phyloP scores from a whole-genome alignment of 176 grass and related monocot genomes.

The Canna indica region DNA sequence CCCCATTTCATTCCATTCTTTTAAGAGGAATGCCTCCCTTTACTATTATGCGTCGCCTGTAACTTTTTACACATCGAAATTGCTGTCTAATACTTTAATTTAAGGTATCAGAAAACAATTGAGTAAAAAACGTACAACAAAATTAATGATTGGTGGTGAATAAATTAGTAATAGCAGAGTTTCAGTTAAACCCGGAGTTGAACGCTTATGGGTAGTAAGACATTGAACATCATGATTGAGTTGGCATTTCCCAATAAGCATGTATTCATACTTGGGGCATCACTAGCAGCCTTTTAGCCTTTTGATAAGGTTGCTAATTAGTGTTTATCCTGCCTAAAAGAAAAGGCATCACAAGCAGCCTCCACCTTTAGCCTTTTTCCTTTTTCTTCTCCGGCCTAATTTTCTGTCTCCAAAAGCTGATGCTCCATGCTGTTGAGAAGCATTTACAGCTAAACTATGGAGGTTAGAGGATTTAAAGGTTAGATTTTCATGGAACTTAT shows the following conservation, averaged over 20 bases:
- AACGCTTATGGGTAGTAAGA: neutral
- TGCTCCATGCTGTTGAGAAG: neutral
- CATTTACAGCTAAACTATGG: neutral
- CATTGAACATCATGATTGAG: neutral
- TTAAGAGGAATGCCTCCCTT: neutral
- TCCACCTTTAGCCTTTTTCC: neutral
- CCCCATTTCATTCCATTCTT: constrained; percentile 7
- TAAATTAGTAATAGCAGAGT: neutral
- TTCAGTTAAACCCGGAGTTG: too few species aligned
- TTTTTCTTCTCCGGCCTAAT: neutral
- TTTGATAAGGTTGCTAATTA: constrained; percentile 9
- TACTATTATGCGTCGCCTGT: neutral
- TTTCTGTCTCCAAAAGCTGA: neutral
- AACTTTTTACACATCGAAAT: neutral
- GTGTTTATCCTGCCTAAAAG: neutral
- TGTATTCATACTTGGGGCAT: constrained; percentile 1
- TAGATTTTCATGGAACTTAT: too few species aligned
- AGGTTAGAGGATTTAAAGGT: neutral
- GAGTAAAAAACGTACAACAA: neutral
- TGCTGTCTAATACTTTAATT: too few species aligned
- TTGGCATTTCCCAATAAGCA: constrained; percentile 1
- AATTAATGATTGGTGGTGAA: neutral
- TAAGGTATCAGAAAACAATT: too few species aligned
- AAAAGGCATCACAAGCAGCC: neutral
- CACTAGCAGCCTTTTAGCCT: constrained; percentile 8